phyloP scores from a whole-genome alignment of 495 filamentous ascomycete genomes.

The Aspergillus baeticus region DNA sequence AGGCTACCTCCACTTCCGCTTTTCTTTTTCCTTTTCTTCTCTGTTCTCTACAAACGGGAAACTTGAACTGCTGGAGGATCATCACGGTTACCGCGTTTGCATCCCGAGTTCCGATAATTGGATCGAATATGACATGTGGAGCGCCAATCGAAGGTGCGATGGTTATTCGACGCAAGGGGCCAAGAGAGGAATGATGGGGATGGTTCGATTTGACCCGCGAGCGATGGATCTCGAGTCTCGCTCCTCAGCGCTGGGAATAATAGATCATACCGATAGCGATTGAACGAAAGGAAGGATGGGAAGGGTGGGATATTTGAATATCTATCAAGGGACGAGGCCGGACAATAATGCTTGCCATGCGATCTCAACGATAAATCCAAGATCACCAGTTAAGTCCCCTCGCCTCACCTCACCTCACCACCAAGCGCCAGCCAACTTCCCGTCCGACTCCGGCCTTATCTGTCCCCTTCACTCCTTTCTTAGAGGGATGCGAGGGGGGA shows the following conservation, averaged over 20 bases:
- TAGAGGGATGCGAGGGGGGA: conserved; percentile 7
- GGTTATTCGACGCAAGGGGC: conserved; percentile 6
- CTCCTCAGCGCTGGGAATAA: background rate
- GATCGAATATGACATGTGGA: background rate
- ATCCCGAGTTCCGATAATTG: background rate
- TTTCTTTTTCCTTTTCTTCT: background rate
- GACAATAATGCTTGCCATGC: no score
- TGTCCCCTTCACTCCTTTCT: background rate
- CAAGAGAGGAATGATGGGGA: background rate
- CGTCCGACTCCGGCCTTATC: no score
- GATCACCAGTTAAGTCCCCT: background rate
- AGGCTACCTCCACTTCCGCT: no score
- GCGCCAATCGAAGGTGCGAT: background rate
- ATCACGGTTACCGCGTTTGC: background rate
- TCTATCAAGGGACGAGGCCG: no score
- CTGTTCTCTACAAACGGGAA: background rate
- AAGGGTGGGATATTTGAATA: no score
- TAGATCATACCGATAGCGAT: no score
- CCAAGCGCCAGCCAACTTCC: background rate
- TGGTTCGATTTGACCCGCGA: background rate
- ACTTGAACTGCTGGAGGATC: background rate
- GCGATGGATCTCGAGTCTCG: background rate
- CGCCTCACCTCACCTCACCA: background rate
- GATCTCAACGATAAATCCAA: background rate
- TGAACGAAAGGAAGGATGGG: no score